Base-by-base conservation (phyloP, 495 filamentous ascomycete species). In the Chaetomidium leptoderma region DNA sequence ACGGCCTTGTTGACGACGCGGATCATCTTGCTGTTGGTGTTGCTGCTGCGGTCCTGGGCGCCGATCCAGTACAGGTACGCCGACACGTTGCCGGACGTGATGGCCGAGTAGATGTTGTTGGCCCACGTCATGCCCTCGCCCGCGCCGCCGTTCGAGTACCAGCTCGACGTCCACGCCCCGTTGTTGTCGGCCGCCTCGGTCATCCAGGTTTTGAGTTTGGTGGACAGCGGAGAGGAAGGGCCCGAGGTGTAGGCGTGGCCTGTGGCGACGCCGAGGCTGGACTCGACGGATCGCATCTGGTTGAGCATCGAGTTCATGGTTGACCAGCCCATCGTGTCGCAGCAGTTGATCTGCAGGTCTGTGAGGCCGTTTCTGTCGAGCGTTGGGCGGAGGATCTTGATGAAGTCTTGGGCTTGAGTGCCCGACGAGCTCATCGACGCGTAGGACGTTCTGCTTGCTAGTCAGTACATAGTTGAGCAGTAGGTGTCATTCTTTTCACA, bases 121-220 rank as follows among this genome's bases (percentile, higher is more conserved):
- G 82, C 82, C 82, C 82, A 85, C 1, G 75, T 76, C 43, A 78
- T 63, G 3, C 81, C 81, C 55, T 85, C 81, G 21, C 75, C 74
- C 5, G 66, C 60, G 13, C 60, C 72, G 17, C 78, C 78, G 36
- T 55, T 67, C 19, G 67, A 61, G 50, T 80, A 79, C 78, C 81
- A 85, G 5, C 68, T 69, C 14, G 74, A 60, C 0, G 68, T 63
- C 70, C 72, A 80, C 7, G 64, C 68, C 27, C 72, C 73, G 36
- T 76, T 66, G 14, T 76, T 66, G 56, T 82, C 78, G 2, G 72
- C 75, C 23, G 75, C 76, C 60, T 83, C 81, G 5, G 80, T 83
- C 64, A 76, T 63, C 80, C 80, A 83, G 6, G 71, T 63, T 45
- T 62, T 62, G 13, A 64, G 70, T 9, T 47, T 56, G 6, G 78